Evolutionary conservation across 495 filamentous ascomycete species (phyloP).

Genomic region (Cercophora samala): DNA sequence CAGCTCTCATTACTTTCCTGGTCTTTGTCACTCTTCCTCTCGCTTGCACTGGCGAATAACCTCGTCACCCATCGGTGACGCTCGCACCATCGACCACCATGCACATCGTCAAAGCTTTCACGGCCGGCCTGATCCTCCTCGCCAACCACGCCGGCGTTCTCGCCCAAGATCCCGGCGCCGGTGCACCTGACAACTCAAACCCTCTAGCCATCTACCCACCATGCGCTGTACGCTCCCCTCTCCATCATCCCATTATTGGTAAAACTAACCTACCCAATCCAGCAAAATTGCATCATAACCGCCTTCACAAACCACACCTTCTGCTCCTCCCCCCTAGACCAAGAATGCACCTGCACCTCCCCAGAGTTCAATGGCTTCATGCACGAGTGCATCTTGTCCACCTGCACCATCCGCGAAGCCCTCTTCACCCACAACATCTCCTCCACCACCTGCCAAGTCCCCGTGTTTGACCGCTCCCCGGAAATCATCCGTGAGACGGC

Average conservation of each 20-base stretch:
- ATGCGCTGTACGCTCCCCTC: neutral
- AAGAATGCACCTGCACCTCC: neutral
- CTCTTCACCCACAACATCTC: neutral
- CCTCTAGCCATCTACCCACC: neutral
- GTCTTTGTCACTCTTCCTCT: neutral
- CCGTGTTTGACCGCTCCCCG: neutral
- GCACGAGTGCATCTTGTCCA: neutral
- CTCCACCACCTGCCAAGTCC: neutral
- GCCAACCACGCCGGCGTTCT: neutral
- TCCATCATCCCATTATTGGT: neutral
- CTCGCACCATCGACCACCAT: neutral
- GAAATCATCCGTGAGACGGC: neutral
- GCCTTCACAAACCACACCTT: neutral
- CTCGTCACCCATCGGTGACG: neutral
- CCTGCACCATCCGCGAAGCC: neutral
- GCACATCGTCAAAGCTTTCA: neutral
- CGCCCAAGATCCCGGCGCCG: neutral
- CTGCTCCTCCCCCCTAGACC: neutral
- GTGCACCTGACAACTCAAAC: neutral
- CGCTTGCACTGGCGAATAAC: neutral
- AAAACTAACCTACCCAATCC: neutral
- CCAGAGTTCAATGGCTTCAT: neutral
- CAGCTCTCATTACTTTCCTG: neutral
- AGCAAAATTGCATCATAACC: neutral
- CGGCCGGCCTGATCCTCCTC: neutral